Evolutionary conservation across 352 stramenopile species (phyloP), one percentile per base, ranked within the genome.

Genomic region (Phytopythium litorale): DNA sequence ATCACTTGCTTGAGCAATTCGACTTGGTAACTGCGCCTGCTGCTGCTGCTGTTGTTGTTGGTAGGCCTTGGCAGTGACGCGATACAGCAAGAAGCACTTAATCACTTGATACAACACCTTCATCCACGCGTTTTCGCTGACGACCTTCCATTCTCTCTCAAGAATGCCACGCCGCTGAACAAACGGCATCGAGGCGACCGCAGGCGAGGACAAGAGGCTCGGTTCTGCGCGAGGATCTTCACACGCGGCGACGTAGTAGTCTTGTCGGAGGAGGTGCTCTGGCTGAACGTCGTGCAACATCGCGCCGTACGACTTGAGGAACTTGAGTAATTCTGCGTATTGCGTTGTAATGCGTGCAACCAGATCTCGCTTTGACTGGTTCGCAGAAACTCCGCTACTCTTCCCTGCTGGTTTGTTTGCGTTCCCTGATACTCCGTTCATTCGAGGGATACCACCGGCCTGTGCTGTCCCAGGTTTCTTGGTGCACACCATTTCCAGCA

Each of bases 11-110:
- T 55, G 56, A 37, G 19, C 61, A 62, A 73, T 56, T 9, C 32
- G 21, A 35, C 12, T 35, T 3, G 3, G 13, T 8, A 12, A 5
- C 25, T 52, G 46, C 2, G 13, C 3, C 23, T 43, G 52, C 16
- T 58, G 52, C 33, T 58, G 37, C 11, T 70, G 63, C 23, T 43
- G 52, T 7, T 48, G 52, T n/a, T 58, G 37, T 8, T 70, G 63
- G 35, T 96, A 95, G 5, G 73, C 70, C 58, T 96, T 97, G 37
- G 75, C 83, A 4, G 89, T 98, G 40, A 98, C 87, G 5, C 94
- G 78, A 32, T 83, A 89, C 1, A 98, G 67, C 37, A 98, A 65
- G 64, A 98, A 98, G 40, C 96, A 93, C 57, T 97, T 97, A 62
- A 98, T 76, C 7, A 94, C 76, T 62, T 98, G 91, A 38, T 93